phyloP scores from a whole-genome alignment of 179 eudicot genomes.

The Silene coronaria region DNA sequence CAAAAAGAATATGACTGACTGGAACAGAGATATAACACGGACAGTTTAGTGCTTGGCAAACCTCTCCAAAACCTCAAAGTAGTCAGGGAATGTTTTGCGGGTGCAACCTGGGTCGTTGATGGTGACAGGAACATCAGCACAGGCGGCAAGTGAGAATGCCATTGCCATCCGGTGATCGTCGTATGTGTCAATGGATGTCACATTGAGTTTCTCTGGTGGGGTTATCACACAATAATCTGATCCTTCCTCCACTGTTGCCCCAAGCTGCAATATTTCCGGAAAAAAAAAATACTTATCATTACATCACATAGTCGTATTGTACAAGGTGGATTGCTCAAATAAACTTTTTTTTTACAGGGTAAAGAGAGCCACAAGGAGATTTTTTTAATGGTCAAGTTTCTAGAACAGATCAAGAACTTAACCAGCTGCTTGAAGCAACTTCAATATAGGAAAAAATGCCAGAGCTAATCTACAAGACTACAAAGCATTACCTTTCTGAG shows the following conservation, averaged over 20 bases:
- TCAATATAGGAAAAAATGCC: not conserved
- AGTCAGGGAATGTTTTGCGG: slow-evolving; percentile 90
- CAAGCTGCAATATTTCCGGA: slow-evolving; percentile 46
- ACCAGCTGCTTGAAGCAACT: too few species aligned
- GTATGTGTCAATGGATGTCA: slow-evolving; percentile 82
- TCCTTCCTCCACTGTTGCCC: slow-evolving; percentile 98
- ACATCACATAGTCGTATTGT: not conserved
- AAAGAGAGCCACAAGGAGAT: too few species aligned
- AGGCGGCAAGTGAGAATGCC: slow-evolving; percentile 98
- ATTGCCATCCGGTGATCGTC: slow-evolving; percentile 99
- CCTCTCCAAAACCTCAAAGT: slow-evolving; percentile 77
- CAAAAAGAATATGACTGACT: slow-evolving; percentile 14
- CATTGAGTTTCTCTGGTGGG: slow-evolving; percentile 83
- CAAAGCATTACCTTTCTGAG: slow-evolving; percentile 67
- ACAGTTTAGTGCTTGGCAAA: slow-evolving; percentile 53
- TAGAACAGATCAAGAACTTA: too few species aligned
- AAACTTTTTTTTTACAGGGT: too few species aligned
- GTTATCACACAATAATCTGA: slow-evolving; percentile 87
- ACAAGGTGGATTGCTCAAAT: not conserved
- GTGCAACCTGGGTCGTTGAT: slow-evolving; percentile 91
- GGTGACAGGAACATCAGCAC: slow-evolving; percentile 92
- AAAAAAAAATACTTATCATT: not conserved
- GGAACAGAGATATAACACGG: not conserved
- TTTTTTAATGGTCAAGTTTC: too few species aligned
- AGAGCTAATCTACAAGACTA: not conserved